Percentiles rank a stretch among this genome's conserved stretches.
Conservation (phyloP, 1,284 basidiomycete genomes). For the Irpex sp. region DNA sequence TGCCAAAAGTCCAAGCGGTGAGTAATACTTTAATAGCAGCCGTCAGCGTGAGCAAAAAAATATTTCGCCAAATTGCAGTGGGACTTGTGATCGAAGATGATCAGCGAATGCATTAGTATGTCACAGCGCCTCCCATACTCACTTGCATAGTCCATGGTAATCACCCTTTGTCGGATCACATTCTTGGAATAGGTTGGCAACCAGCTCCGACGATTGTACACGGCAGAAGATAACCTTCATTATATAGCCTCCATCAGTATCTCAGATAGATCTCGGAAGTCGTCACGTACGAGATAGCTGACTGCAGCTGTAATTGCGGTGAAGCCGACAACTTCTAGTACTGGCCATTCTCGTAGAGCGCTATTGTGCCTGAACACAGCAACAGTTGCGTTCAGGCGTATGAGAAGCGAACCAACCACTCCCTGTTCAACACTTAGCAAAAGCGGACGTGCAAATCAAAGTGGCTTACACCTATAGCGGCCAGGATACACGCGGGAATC, state of each 20-base stretch:
- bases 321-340: constrained; percentile 59
- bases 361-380: constrained; percentile 60
- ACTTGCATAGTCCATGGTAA: constrained; percentile 77
- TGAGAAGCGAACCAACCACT: constrained; percentile 58
- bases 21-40: constrained; percentile 57
- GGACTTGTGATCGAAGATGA: constrained; percentile 39
- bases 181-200: constrained; percentile 71
- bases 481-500: constrained; percentile 64
- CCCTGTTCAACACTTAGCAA: constrained; percentile 37
- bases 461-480: constrained; percentile 51
- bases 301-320: constrained; percentile 65
- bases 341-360: constrained; percentile 54
- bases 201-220: constrained; percentile 67
- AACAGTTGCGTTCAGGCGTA: constrained; percentile 60
- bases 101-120: neutral
- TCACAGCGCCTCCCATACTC: constrained; percentile 19
- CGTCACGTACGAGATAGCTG: constrained; percentile 53
- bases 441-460: neutral
- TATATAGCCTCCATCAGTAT: too few species aligned
- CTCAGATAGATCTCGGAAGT: constrained; percentile 17
- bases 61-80: constrained; percentile 60
- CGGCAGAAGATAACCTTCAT: constrained; percentile 35
- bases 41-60: constrained; percentile 62
- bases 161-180: constrained; percentile 63
- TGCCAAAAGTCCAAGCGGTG: constrained; percentile 75